Base-by-base conservation (phyloP, 2,329 filamentous ascomycete genomes). In the Pseudopyrenochaeta lycopersici region DNA sequence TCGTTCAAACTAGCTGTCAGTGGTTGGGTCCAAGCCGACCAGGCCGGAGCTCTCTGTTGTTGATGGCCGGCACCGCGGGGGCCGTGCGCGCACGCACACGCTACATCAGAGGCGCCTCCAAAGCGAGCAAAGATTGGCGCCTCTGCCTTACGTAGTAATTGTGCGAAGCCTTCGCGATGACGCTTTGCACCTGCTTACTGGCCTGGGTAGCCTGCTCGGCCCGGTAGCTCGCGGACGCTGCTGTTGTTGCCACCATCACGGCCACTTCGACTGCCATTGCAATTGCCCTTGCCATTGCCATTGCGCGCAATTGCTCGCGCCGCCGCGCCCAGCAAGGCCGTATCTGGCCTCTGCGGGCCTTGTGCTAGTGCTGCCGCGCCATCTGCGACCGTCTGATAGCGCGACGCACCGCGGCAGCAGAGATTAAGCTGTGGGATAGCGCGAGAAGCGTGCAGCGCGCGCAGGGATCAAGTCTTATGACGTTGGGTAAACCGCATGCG, bases 381-480 rank as follows among this genome's bases (percentile, higher is more conserved):
- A 43, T 36, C 47, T 49, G 39, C 39, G 31, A 27, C 35, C n/a
- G n/a, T 29, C 33, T 27, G 23, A 35, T 40, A 47, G 42, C 43
- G 32, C 47, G 17, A 27, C 47, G 43, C 38, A 33, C 17, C 40
- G 45, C 55, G 55, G 53, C 58, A 17, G 30, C 41, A 36, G 50
- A 54, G 51, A 61, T 59, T 52, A 55, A 55, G 52, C 52, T 52
- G 54, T 54, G 56, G 58, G 54, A 55, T 55, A 60, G 47, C 52
- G 53, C 60, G n/a, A 46, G 15, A 35, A 32, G 23, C 39, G 46
- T 54, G 49, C 56, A 56, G 46, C 49, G 42, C 51, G 27, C 43
- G 42, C 40, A 42, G 40, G 40, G 40, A 42, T 42, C 23, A 3
- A 1, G 12, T 29, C 38, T 14, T 41, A 41, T 41, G 39, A 41